Percentiles rank a stretch among this genome's conserved stretches.
These are phyloP conservation scores for Trichoderma orchidacearum DNA, from an alignment of 495 filamentous ascomycete species.

Conservation along the genomic window DNA sequence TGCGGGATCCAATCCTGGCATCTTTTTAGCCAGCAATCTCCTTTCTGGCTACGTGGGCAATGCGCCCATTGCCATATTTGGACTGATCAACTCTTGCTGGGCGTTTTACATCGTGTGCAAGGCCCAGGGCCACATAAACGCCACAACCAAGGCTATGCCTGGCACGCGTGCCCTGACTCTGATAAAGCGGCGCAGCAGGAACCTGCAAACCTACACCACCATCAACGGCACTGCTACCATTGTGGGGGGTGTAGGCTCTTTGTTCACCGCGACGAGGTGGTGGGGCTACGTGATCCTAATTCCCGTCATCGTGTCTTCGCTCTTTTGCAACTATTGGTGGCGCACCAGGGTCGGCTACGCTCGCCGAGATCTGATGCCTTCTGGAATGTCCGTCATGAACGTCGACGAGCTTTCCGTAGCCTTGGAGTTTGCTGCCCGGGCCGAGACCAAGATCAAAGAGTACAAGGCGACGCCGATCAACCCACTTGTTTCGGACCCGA, in stretches of 20 bases:
- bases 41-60: slow-evolving; percentile 36
- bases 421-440: neutral
- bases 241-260: neutral
- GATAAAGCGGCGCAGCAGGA: neutral
- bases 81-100: neutral
- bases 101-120: neutral
- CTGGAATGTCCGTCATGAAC: neutral
- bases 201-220: neutral
- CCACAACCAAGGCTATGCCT: neutral
- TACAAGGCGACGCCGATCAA: neutral
- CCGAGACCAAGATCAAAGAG: neutral
- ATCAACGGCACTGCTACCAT: neutral
- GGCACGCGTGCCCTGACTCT: neutral
- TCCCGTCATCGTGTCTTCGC: neutral
- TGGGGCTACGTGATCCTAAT: neutral
- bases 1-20: slow-evolving; percentile 21
- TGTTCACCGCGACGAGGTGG: neutral
- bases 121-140: neutral
- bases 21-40: slow-evolving; percentile 31
- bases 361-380: neutral
- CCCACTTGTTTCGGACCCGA: neutral
- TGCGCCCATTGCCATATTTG: slow-evolving; percentile 16
- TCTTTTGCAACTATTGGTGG: neutral
- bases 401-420: neutral
- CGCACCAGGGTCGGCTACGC: neutral